Evolutionary conservation across 345 rosid genomes (phyloP).

Genomic region (Citrus cavaleriei): DNA sequence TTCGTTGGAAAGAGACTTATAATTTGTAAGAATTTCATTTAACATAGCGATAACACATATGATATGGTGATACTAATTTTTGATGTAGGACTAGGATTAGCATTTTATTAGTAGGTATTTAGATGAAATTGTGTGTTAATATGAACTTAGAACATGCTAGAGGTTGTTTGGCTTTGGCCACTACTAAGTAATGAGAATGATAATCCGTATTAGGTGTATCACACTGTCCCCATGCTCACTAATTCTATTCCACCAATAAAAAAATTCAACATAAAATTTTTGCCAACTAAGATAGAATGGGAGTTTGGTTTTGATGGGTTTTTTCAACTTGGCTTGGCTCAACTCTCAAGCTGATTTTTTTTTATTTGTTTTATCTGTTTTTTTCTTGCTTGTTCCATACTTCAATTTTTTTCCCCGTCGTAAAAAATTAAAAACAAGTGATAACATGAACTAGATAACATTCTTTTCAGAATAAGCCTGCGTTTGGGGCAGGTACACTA

Average conservation of each 20-base stretch:
- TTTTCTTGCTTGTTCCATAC: too few relatives aligned
- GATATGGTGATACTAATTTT: too few relatives aligned
- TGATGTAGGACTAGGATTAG: neutral
- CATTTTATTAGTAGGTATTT: neutral
- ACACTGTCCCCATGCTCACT: neutral
- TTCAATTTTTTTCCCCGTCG: too few relatives aligned
- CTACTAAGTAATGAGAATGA: neutral
- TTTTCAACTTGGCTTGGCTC: slow-evolving; percentile 9
- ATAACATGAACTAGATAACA: neutral
- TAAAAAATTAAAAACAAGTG: neutral
- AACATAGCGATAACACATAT: too few relatives aligned
- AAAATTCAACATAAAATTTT: neutral
- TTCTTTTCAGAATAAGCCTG: neutral
- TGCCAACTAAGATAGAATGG: slow-evolving; percentile 18
- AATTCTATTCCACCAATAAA: neutral
- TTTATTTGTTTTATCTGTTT: neutral
- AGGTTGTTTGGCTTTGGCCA: neutral
- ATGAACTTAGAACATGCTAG: neutral
- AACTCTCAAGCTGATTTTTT: neutral
- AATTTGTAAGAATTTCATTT: too few relatives aligned
- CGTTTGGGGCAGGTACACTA: too few relatives aligned
- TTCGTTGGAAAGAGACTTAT: too few relatives aligned
- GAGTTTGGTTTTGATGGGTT: neutral
- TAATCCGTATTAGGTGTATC: slow-evolving; percentile 19
- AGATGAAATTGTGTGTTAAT: neutral